A percentile compares a stretch with the other conserved stretches of the same genome.
phyloP scores from a whole-genome alignment of 371 early-diverging fungal genomes.

The Mortierella sp. region DNA sequence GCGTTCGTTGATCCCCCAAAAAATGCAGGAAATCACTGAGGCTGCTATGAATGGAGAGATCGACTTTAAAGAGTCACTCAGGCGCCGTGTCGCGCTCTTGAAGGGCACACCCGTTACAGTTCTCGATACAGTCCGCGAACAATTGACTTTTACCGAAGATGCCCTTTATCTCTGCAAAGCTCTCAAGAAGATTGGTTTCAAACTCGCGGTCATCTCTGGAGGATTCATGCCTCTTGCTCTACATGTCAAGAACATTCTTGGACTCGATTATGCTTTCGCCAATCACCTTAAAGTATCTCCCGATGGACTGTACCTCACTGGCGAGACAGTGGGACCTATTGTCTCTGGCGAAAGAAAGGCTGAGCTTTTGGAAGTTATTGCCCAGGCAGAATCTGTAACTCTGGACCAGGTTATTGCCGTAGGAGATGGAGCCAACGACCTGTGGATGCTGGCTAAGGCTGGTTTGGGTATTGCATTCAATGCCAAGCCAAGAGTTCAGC shows the following conservation, averaged over 20 bases:
- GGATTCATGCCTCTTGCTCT: constrained; percentile 95
- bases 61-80: constrained; percentile 94
- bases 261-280: constrained; percentile 97
- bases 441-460: constrained; percentile 97
- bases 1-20: too few species aligned
- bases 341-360: constrained; percentile 95
- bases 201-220: constrained; percentile 95
- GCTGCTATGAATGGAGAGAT: constrained; percentile 97
- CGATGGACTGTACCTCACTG: constrained; percentile 87
- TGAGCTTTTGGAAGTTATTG: constrained; percentile 93
- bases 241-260: constrained; percentile 90
- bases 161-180: constrained; percentile 88
- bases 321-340: constrained; percentile 88
- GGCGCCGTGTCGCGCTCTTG: constrained; percentile 88
- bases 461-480: constrained; percentile 99
- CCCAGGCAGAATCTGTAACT: constrained; percentile 90
- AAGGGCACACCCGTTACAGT: constrained; percentile 88
- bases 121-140: constrained; percentile 80
- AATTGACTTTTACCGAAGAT: constrained; percentile 92
- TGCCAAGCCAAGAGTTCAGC: constrained; percentile 97
- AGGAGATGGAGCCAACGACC: constrained; percentile 99
- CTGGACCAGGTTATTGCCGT: constrained; percentile 96
- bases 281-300: constrained; percentile 91
- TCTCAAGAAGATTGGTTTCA: constrained; percentile 92
- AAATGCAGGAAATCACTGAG: constrained; percentile 88